Conservation (phyloP, 2,329 filamentous ascomycete species). For the Coleophoma eucalyptorum region DNA sequence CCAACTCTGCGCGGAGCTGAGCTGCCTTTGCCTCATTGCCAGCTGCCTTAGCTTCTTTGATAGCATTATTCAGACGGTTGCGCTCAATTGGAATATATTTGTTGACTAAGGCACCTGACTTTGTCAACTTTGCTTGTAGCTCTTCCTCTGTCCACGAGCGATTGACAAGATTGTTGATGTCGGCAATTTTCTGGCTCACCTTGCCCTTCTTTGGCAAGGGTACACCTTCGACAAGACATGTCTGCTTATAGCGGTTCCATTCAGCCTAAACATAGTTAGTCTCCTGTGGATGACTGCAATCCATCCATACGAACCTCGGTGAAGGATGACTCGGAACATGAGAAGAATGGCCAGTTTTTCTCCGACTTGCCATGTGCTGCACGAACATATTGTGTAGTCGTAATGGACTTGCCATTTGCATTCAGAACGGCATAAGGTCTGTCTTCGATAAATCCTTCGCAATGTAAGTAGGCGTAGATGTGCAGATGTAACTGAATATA, state of each 20-base stretch:
- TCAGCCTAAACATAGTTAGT: constrained; percentile 52
- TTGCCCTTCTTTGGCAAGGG: constrained; percentile 69
- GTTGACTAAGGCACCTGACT: constrained; percentile 63
- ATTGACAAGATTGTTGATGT: constrained; percentile 76
- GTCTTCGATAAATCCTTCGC: constrained; percentile 68
- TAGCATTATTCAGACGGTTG: constrained; percentile 58
- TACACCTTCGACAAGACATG: constrained; percentile 68
- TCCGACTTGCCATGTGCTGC: constrained; percentile 80
- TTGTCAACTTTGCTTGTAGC: constrained; percentile 73
- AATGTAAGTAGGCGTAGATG: constrained; percentile 20
- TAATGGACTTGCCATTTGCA: constrained; percentile 69
- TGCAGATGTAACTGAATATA: constrained; percentile 32
- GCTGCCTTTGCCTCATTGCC: constrained; percentile 57
- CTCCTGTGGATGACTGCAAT: constrained; percentile 15
- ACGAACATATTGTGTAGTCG: constrained; percentile 81
- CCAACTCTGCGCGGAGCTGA: constrained; percentile 56
- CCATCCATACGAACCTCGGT: constrained; percentile 59
- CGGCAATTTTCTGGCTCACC: constrained; percentile 68
- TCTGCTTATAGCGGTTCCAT: constrained; percentile 75
- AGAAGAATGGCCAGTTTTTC: constrained; percentile 85
- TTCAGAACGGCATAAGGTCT: constrained; percentile 80
- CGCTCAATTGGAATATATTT: constrained; percentile 66
- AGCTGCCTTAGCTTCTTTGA: constrained; percentile 61
- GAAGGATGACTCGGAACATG: constrained; percentile 80
- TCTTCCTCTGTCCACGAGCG: constrained; percentile 81